Evolutionary conservation across 768 basidiomycete species (phyloP).

Genomic region (Butyriboletus loyo): DNA sequence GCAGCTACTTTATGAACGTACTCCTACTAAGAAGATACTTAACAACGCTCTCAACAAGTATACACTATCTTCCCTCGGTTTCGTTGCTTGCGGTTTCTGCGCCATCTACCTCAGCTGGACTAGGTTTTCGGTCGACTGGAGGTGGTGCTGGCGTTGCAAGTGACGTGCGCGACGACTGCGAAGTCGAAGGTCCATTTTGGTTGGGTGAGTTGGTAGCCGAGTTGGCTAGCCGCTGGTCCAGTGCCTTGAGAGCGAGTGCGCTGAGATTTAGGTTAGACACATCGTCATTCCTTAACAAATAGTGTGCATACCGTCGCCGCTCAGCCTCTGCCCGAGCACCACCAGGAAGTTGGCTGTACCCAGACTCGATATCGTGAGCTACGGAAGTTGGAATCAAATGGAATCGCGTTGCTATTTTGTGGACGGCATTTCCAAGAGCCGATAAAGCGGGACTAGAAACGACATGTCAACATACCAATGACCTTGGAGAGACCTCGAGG

Average conservation of each 20-base stretch:
- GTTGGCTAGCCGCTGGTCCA: constrained; percentile 88
- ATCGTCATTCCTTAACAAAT: neutral
- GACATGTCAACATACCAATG: neutral
- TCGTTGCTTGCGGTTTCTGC: constrained; percentile 19
- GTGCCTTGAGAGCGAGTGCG: constrained; percentile 92
- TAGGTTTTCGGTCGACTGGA: constrained; percentile 30
- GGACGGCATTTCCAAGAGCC: constrained; percentile 62
- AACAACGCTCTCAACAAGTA: constrained; percentile 4
- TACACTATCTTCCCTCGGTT: constrained; percentile 23
- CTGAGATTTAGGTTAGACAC: constrained; percentile 40
- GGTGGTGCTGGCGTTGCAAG: constrained; percentile 31
- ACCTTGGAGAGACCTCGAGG: constrained; percentile 14
- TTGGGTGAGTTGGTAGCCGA: constrained; percentile 34
- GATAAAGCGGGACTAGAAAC: constrained; percentile 64
- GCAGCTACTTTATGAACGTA: neutral
- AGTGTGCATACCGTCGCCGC: constrained; percentile 68
- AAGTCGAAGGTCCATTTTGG: constrained; percentile 29
- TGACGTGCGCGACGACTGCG: constrained; percentile 28
- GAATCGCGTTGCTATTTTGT: constrained; percentile 63
- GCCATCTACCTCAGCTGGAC: constrained; percentile 18
- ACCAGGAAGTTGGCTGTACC: constrained; percentile 77
- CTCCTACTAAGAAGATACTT: constrained; percentile 6
- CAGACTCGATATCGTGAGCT: constrained; percentile 64
- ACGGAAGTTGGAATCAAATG: constrained; percentile 67
- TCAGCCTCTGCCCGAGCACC: constrained; percentile 95